A percentile compares a stretch with the other conserved stretches of the same genome.
Conservation (phyloP, 1,139 yeast species). For the Ogataea hybrid region DNA sequence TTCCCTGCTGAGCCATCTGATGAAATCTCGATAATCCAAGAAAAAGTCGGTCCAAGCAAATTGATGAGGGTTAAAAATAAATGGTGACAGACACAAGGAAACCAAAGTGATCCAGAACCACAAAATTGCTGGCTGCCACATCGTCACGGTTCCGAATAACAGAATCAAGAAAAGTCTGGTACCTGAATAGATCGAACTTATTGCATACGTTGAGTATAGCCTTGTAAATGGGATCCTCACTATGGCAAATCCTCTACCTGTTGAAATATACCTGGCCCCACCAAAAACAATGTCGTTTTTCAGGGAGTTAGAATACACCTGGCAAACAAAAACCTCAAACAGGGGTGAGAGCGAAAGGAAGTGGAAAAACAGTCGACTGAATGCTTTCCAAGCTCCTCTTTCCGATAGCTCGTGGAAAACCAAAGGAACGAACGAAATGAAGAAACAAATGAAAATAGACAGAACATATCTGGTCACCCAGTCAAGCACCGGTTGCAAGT, state of each 20-base stretch:
- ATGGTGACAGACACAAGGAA: slow-evolving; percentile 75
- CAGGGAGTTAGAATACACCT: slow-evolving; percentile 72
- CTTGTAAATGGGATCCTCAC: slow-evolving; percentile 57
- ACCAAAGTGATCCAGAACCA: slow-evolving; percentile 84
- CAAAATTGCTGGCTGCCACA: slow-evolving; percentile 73
- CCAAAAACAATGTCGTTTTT: slow-evolving; percentile 71
- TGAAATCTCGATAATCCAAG: slow-evolving; percentile 63
- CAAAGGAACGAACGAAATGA: slow-evolving; percentile 78
- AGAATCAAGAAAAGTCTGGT: slow-evolving; percentile 53
- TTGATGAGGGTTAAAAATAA: slow-evolving; percentile 84
- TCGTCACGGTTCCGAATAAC: slow-evolving; percentile 60
- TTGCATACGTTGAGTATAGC: slow-evolving; percentile 64
- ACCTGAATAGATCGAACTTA: slow-evolving; percentile 67
- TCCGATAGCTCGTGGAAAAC: slow-evolving; percentile 78
- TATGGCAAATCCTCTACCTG: slow-evolving; percentile 86
- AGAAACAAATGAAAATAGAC: slow-evolving; percentile 80
- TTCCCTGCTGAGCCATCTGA: slow-evolving; percentile 74
- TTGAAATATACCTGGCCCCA: slow-evolving; percentile 79
- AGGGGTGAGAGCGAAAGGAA: slow-evolving; percentile 73
- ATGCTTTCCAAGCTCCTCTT: slow-evolving; percentile 66
- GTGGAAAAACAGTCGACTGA: slow-evolving; percentile 59
- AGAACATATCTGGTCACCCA: slow-evolving; percentile 83
- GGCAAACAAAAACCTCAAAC: slow-evolving; percentile 87
- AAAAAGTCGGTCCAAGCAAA: slow-evolving; percentile 68
- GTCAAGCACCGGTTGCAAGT: slow-evolving; percentile 66